Evolutionary conservation across 495 filamentous ascomycete species (phyloP).

Genomic region (Penicillium arizonense): DNA sequence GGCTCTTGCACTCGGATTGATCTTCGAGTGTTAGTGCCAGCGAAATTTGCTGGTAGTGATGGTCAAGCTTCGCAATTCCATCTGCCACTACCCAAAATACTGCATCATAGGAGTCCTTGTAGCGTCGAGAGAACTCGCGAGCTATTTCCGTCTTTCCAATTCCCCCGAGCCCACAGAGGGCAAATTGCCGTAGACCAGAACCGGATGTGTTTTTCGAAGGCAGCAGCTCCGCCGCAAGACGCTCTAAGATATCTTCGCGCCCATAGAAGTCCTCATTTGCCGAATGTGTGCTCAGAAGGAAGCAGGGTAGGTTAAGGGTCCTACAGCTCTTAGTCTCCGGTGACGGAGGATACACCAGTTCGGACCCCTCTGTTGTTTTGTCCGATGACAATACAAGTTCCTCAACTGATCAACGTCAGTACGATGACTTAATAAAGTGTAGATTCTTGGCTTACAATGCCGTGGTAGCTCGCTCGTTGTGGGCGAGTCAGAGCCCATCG

Average conservation of each 20-base stretch:
- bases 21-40: conserved; percentile 31
- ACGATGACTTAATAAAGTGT: not conserved
- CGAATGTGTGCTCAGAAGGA: conserved; percentile 13
- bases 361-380: conserved; percentile 12
- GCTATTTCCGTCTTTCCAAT: conserved; percentile 44
- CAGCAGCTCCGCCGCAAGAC: conserved; percentile 22
- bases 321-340: conserved; percentile 5
- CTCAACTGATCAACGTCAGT: not conserved
- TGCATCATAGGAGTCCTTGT: conserved; percentile 31
- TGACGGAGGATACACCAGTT: not conserved
- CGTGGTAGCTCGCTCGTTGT: conserved; percentile 12
- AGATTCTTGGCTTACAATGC: not conserved
- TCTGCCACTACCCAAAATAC: conserved; percentile 44
- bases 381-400: conserved; percentile 12
- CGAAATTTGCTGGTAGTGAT: conserved; percentile 31
- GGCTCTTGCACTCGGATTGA: conserved; percentile 21
- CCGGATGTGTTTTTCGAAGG: conserved; percentile 15
- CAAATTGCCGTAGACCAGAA: conserved; percentile 18
- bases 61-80: conserved; percentile 26
- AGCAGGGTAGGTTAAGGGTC: conserved; percentile 15
- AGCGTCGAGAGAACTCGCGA: conserved; percentile 23
- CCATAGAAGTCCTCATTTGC: conserved; percentile 28
- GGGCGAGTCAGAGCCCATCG: conserved; percentile 15
- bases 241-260: conserved; percentile 24
- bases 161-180: conserved; percentile 36